Evolutionary conservation across 2,329 filamentous ascomycete genomes (phyloP), one percentile per base, ranked within the genome.

Genomic region (Corinectria fuckeliana): DNA sequence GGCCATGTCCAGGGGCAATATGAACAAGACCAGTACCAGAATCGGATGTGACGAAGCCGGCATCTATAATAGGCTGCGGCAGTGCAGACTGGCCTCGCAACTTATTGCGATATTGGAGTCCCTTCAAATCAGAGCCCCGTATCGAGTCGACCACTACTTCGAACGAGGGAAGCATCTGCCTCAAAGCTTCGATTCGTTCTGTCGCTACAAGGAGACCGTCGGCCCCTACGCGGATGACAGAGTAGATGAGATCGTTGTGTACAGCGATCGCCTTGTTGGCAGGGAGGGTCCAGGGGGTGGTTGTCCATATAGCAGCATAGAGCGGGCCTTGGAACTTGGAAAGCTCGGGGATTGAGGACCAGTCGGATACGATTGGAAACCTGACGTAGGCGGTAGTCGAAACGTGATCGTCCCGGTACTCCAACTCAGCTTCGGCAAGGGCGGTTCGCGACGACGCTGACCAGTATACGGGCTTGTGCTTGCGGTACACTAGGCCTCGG

Each of bases 21-120:
- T 99, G 95, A 28, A 99, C 95, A n/a, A 99, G 81, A 10, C 95
- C 95, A 21, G 94, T 93, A 50, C 95, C 95, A n/a, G 94, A 96
- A 23, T 91, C 88, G 1, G 90, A 87, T 2, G 93, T 92, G 11
- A 99, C 95, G 71, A 97, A 98, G 60, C 92, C 88, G 3, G 92
- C 95, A 63, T 91, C 86, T 44, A 98, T 85, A 25, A 99, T 81
- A 1, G 88, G 87, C 63, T 93, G 91, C 1, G 78, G 66, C 6
- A 80, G 76, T 4, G 88, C 84, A 16, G 78, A 73, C 4, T 78
- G 75, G 2, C 85, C 87, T 26, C 87, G 87, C 58, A 97, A 85
- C 14, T 86, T 83, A 69, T 95, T 91, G 34, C 78, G 80, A 72
- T 97, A 97, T 34, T 84, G 79, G 2, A 90, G 80, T 5, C 84